Evolutionary conservation across 805 yeast species (phyloP).

Genomic region (Cyberlindnera lachancei): DNA sequence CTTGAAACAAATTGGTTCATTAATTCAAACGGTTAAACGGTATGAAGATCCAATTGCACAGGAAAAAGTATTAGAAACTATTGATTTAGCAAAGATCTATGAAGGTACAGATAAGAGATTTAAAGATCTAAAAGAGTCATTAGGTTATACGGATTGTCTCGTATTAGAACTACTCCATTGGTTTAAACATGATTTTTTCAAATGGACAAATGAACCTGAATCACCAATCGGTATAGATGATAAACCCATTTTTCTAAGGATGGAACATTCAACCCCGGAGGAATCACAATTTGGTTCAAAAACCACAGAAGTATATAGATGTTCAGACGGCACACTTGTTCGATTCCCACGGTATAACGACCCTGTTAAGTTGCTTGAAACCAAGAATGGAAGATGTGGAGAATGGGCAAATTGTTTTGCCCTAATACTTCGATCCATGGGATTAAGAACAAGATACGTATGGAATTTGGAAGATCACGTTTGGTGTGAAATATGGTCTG

Average conservation of each 20-base stretch:
- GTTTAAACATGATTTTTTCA: constrained; percentile 75
- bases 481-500: constrained; percentile 87
- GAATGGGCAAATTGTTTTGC: constrained; percentile 91
- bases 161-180: constrained; percentile 53
- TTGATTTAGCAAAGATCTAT: constrained; percentile 55
- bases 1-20: neutral
- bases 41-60: constrained; percentile 16
- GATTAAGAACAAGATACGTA: constrained; percentile 57
- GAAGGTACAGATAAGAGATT: constrained; percentile 48
- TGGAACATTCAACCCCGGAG: constrained; percentile 33
- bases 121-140: constrained; percentile 8
- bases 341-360: constrained; percentile 76
- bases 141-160: constrained; percentile 41
- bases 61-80: constrained; percentile 44
- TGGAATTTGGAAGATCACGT: constrained; percentile 95
- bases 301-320: constrained; percentile 56
- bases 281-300: constrained; percentile 42
- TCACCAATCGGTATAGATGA: constrained; percentile 45
- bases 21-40: constrained; percentile 3
- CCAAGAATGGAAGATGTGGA: constrained; percentile 80
- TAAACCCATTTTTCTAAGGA: constrained; percentile 30
- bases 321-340: constrained; percentile 42
- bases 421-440: constrained; percentile 59
- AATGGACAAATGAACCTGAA: constrained; percentile 70
- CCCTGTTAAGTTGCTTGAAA: constrained; percentile 51